Conservation (phyloP, 768 basidiomycete species). For the Pleurotus eryngii region DNA sequence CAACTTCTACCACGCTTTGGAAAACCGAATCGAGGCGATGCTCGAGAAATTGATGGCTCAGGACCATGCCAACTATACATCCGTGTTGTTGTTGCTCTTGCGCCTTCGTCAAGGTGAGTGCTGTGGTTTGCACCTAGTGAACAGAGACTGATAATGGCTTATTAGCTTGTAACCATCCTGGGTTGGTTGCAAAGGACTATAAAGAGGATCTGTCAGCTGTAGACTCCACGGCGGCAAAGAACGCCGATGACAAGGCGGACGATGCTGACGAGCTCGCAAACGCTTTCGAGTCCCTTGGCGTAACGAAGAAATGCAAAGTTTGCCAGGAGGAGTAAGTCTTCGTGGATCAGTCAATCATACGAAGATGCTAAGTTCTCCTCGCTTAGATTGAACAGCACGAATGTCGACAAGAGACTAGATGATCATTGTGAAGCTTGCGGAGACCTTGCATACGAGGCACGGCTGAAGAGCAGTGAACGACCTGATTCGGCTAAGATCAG, state of each 20-base stretch:
- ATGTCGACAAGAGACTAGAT: conserved; percentile 29
- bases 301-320: conserved; percentile 73
- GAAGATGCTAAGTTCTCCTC: neutral
- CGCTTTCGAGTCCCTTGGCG: conserved; percentile 67
- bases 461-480: conserved; percentile 36
- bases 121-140: neutral
- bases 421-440: conserved; percentile 61
- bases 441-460: conserved; percentile 46
- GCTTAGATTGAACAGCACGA: neutral
- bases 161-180: conserved; percentile 87
- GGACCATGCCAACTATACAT: conserved; percentile 52
- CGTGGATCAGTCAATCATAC: neutral
- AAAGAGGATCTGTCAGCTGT: conserved; percentile 72
- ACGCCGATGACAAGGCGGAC: conserved; percentile 48
- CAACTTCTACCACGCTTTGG: conserved; percentile 74
- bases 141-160: neutral
- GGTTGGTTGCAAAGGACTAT: conserved; percentile 76
- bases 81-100: conserved; percentile 71
- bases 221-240: conserved; percentile 55
- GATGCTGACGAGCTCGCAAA: conserved; percentile 74
- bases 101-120: conserved; percentile 83
- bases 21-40: conserved; percentile 59
- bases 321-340: conserved; percentile 65
- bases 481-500: conserved; percentile 85
- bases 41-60: conserved; percentile 65